Base-by-base conservation (phyloP, 345 rosid genomes). In the Geranium brycei region DNA sequence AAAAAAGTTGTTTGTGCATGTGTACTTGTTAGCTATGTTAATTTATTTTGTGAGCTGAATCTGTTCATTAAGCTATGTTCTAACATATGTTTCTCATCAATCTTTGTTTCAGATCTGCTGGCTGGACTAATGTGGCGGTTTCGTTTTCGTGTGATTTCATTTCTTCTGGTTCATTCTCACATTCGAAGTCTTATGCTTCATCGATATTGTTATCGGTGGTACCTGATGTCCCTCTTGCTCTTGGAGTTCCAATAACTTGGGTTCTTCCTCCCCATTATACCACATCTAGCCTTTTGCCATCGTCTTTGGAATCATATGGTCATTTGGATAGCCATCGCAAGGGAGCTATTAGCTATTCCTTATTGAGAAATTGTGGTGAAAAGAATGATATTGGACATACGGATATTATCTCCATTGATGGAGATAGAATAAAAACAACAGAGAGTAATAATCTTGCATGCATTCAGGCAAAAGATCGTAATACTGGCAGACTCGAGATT, bases 171-270 rank as follows among this genome's bases (percentile, higher is more conserved):
- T 73, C 85, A 51, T 81, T 75, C 79, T 81, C 83, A 41, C 78
- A 80, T 69, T 78, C 95, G 31, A 89, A 81, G 81, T 64, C 76
- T 58, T 91, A 91, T 64, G 74, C 75, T 73, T 87, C 95, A 64
- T 82, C 88, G 31, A 15, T 78, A 57, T 72, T 75, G 28, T 62
- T 91, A 67, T 75, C 77, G 13, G 96, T 89, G 78, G 85, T 85
- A 70, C 80, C 98, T 68, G 82, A 79, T 77, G 89, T 88, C 68
- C 98, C 96, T 65, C 87, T 91, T 73, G 79, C 91, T 41, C 98
- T 84, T 64, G 98, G 98, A 64, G 78, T 65, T 68, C 91, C 89
- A 61, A 76, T 85, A 66, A 87, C 98, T 69, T 89, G 98, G 98
- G 62, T 89, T 76, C 87, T 91, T 66, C 98, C 98, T 47, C 92